Evolutionary conservation across 2,329 filamentous ascomycete species (phyloP), one percentile per base, ranked within the genome.

Genomic region (Lasiodiplodia sp.): DNA sequence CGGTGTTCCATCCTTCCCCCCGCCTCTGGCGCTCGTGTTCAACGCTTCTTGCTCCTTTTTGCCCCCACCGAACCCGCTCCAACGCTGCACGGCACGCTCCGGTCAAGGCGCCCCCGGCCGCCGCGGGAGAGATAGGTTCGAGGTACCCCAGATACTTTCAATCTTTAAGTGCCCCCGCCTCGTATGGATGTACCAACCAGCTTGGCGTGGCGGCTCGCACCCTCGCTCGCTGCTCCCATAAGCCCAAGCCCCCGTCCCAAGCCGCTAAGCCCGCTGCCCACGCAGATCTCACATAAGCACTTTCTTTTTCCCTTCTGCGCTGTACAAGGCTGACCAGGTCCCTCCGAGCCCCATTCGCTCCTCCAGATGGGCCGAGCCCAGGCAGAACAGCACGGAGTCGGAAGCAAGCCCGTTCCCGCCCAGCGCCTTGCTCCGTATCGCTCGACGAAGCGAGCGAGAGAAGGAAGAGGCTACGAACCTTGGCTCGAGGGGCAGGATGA

Each of bases 201-300:
- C 44, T 47, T 47, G 44, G 44, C 44, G n/a, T 21, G 44, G 31
- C 44, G 8, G 18, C 44, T 11, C 44, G 44, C 44, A 11, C 44
- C 40, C 38, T 21, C 37, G 16, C 58, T n/a, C 40, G 11, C 21
- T 52, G 56, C 60, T 64, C 44, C 47, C 60, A 64, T 64, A 64
- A 64, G 60, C 60, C 44, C 60, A 64, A 52, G 31, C 60, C 44
- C 31, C 60, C 5, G 6, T 25, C 38, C 60, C 51, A 64, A 47
- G 47, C 60, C 47, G 47, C 53, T 47, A 64, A 64, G 60, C 60
- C 60, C 47, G 47, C 53, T 47, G 44, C 44, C 40, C 25, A 51
- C 40, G 58, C 58, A 64, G 31, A 64, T 64, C 60, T 64, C 60
- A 64, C 60, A 31, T 64, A 47, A 64, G 60, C 60, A 64, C 60